Conservation (phyloP, 1,284 basidiomycete species). For the Cutaneotrichosporon dermatis region DNA sequence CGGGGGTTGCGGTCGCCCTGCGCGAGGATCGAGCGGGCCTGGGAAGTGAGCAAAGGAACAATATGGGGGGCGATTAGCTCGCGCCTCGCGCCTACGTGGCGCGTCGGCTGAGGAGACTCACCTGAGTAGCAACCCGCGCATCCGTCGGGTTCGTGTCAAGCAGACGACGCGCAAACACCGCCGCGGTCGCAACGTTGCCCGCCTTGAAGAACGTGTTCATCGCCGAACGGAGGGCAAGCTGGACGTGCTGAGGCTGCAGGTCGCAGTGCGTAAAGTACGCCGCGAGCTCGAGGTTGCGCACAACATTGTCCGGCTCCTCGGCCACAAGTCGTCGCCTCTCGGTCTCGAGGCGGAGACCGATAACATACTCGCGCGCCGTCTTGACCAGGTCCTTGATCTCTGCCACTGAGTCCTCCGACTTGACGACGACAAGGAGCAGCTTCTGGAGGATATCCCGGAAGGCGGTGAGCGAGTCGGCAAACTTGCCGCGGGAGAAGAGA, state of each 20-base stretch:
- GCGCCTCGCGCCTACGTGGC: too few species aligned
- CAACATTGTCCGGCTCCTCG: slow-evolving; percentile 76
- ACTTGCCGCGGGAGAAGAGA: slow-evolving; percentile 78
- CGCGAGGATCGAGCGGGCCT: slow-evolving; percentile 87
- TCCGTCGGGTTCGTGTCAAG: slow-evolving; percentile 79
- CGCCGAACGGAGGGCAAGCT: slow-evolving; percentile 88
- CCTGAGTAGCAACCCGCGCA: slow-evolving; percentile 81
- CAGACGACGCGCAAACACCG: slow-evolving; percentile 82
- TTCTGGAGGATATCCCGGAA: slow-evolving; percentile 79
- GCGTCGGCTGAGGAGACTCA: slow-evolving; percentile 36
- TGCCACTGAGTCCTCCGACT: slow-evolving; percentile 77
- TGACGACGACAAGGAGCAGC: slow-evolving; percentile 74
- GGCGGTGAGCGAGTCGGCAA: slow-evolving; percentile 71
- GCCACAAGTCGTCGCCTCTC: slow-evolving; percentile 76
- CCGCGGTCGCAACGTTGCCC: slow-evolving; percentile 88
- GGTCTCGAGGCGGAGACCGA: slow-evolving; percentile 92
- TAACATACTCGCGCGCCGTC: slow-evolving; percentile 85
- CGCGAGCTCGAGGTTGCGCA: slow-evolving; percentile 85
- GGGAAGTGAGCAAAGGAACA: slow-evolving; percentile 1
- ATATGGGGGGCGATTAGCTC: too few species aligned
- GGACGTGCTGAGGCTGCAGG: slow-evolving; percentile 79
- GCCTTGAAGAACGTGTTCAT: slow-evolving; percentile 87
- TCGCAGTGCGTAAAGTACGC: slow-evolving; percentile 96
- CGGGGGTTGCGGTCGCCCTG: slow-evolving; percentile 93
- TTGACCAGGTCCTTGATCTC: slow-evolving; percentile 84